These are phyloP conservation scores for Chionographis japonica DNA, from an alignment of 106 monocot genomes.

Conservation along the genomic window DNA sequence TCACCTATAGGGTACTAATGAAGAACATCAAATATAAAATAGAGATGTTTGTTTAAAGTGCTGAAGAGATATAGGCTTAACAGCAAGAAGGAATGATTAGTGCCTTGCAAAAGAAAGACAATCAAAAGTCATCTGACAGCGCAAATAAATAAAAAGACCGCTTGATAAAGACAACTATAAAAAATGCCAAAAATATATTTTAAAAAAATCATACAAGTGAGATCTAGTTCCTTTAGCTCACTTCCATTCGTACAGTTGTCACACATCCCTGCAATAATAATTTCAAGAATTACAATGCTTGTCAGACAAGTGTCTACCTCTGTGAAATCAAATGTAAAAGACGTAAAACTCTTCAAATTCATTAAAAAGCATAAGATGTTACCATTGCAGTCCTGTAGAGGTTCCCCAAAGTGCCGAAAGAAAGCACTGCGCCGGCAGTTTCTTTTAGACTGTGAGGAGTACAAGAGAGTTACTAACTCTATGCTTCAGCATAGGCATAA, in stretches of 20 bases:
- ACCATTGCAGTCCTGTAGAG: slow-evolving; percentile 86
- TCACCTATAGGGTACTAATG: too few species aligned
- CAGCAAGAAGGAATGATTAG: too few species aligned
- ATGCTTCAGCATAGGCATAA: slow-evolving; percentile 2
- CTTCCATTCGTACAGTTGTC: slow-evolving; percentile 85
- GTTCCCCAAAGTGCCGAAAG: slow-evolving; percentile 93
- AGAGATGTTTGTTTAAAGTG: too few species aligned
- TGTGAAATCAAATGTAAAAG: background rate
- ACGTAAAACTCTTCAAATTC: background rate
- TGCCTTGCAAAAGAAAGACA: background rate
- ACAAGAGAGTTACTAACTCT: slow-evolving; percentile 1
- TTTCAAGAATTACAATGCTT: background rate
- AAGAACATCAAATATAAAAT: too few species aligned
- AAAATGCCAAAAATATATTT: background rate
- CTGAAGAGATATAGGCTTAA: too few species aligned
- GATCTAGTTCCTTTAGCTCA: slow-evolving; percentile 71
- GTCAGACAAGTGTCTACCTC: background rate
- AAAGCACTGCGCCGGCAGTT: slow-evolving; percentile 76
- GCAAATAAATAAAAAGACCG: background rate
- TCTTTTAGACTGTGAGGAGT: slow-evolving; percentile 60
- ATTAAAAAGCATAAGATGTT: slow-evolving; percentile 2
- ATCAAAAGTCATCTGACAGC: background rate
- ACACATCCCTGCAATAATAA: slow-evolving; percentile 76
- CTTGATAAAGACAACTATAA: background rate
- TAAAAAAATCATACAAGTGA: slow-evolving; percentile 53